Evolutionary conservation across 2,329 filamentous ascomycete species (phyloP), one percentile per base, ranked within the genome.

Genomic region (Phialocephala sp.): DNA sequence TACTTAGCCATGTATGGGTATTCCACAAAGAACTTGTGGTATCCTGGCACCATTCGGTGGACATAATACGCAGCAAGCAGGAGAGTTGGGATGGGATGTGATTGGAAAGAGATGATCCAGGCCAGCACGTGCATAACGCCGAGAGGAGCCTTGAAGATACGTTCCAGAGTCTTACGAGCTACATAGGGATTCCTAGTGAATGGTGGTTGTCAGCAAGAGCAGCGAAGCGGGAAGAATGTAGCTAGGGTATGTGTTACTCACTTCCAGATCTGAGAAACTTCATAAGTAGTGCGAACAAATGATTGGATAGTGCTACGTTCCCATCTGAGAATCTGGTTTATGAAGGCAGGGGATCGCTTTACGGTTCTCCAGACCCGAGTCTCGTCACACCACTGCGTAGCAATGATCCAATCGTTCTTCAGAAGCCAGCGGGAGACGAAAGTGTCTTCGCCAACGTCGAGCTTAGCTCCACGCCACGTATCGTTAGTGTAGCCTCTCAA

Each of bases 1-100:
- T 59, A 36, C 22, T 55, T 59, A 8, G 15, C 32, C 62, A 64
- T 64, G 41, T 64, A 59, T 5, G 62, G 62, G 36, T 64, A 64
- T 1, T 43, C 37, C 0, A 12, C 35, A 8, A 64, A 22, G 45
- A 56, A 59, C 9, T 6, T 45, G 3, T 24, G 27, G 56, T 59
- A 24, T 4, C 52, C 36, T 22, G 37, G 20, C 36, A 59, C 52
- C 43, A 55, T 59, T 22, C 27, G 24, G 45, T 54, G 39, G 14
- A 41, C 27, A 24, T 64, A 64, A 36, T 55, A 59, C 0, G 45
- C 22, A 9, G 55, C 36, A n/a, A 59, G 36, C 6, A 20, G 18
- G 15, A 45, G 20, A n/a, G 62, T 60, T 32, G 15, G 32, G 45
- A 24, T 4, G 1, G 62, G 54, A 14, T 54, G 9, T 24, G 22